These are phyloP conservation scores for Spinellus fusiger DNA, from an alignment of 192 early-diverging fungal genomes.

Conservation along the genomic window DNA sequence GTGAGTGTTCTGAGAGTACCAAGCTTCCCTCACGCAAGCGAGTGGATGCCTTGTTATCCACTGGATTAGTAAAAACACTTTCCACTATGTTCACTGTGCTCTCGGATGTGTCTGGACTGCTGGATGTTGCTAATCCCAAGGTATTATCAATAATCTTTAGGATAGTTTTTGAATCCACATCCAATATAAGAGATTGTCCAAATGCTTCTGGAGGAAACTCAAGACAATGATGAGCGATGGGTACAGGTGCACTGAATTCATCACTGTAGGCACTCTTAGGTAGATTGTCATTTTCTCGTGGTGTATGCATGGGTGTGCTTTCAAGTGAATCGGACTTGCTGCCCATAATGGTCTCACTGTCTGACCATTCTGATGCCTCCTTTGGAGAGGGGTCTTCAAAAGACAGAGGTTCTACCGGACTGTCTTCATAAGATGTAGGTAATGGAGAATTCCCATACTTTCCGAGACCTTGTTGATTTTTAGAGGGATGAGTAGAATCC, in stretches of 20 bases:
- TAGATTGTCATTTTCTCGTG: background rate
- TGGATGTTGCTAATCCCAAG: background rate
- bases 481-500: background rate
- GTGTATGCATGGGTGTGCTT: background rate
- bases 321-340: background rate
- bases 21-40: too few relatives aligned
- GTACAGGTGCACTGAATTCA: background rate
- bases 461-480: too few relatives aligned
- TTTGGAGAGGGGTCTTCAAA: background rate
- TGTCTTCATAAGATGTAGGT: too few relatives aligned
- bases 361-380: background rate
- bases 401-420: background rate
- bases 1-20: too few relatives aligned
- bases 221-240: background rate
- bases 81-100: background rate
- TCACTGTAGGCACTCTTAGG: background rate
- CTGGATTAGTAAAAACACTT: background rate
- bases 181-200: background rate
- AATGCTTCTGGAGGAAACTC: background rate
- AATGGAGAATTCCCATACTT: too few relatives aligned
- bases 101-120: background rate
- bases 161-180: background rate
- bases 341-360: background rate
- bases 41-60: too few relatives aligned
- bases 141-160: background rate